Evolutionary conservation across 1,139 yeast genomes (phyloP), one percentile per base, ranked within the genome.

Genomic region (Yarrowia galli): DNA sequence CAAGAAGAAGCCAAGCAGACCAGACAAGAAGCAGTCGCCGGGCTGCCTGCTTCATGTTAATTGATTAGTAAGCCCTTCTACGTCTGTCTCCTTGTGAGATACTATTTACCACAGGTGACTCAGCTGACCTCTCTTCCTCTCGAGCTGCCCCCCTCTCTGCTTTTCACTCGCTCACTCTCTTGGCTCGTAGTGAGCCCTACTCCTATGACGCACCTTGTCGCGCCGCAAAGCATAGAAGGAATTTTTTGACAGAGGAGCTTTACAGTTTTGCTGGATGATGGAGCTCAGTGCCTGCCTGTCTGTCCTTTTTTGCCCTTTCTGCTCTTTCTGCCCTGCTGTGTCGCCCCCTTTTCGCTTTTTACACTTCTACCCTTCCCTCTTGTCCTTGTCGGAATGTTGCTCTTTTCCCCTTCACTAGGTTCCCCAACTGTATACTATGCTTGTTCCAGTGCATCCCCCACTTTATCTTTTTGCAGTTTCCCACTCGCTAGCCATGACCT

Each of bases 181-280:
- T 35, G 28, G 28, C 56, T 51, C 22, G 22, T 25, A 48, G 54
- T 36, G 42, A 36, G 58, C 58, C 58, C 58, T 51, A 51, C 58
- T 51, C 32, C 58, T 51, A 51, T 36, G 58, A 51, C 23, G 58
- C 58, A 51, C 58, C 58, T 36, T 35, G 58, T 51, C 58, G 58
- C 58, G 58, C 58, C 58, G 58, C 58, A 51, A 51, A 51, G 58
- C 58, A 51, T 51, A 51, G 58, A 51, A 51, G 58, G 43, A 51
- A 7, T 49, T 25, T 18, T 35, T 36, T 35, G 58, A 32, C 56
- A 20, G 35, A 46, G 28, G 35, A 12, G 8, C 20, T 16, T 25
- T 46, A 46, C 35, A 46, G 51, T 46, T 46, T 46, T 9, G n/a
- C 6, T 45, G 7, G 12, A 9, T 45, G 23, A 9, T 40, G 32